These are phyloP conservation scores for Aspergillus hancockii DNA, from an alignment of 495 filamentous ascomycete genomes.

Conservation along the genomic window DNA sequence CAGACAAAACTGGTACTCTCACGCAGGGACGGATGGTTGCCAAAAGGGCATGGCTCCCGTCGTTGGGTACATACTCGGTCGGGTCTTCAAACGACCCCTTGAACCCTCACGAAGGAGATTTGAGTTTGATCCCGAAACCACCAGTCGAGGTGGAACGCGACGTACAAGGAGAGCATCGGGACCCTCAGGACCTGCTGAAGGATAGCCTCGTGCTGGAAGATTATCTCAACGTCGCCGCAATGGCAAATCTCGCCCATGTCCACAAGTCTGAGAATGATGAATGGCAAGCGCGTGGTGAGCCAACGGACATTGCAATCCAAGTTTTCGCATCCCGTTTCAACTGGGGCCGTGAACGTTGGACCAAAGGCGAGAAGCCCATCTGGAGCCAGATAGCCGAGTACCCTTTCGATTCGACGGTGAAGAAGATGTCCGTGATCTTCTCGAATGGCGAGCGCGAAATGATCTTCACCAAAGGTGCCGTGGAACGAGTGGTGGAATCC, in stretches of 20 bases:
- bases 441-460: conserved; percentile 38
- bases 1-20: conserved; percentile 71
- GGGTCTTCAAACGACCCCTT: conserved; percentile 55
- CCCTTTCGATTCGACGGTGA: conserved; percentile 68
- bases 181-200: conserved; percentile 39
- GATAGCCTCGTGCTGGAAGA: conserved; percentile 45
- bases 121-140: conserved; percentile 41
- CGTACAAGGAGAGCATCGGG: conserved; percentile 24
- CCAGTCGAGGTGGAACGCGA: conserved; percentile 37
- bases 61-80: conserved; percentile 60
- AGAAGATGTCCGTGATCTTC: conserved; percentile 70
- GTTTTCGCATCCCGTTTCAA: conserved; percentile 66
- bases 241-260: conserved; percentile 66
- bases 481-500: conserved; percentile 74
- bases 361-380: conserved; percentile 48
- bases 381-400: conserved; percentile 63
- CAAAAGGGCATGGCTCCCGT: conserved; percentile 77
- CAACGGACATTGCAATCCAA: conserved; percentile 71
- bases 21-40: conserved; percentile 80
- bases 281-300: conserved; percentile 67
- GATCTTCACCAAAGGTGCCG: conserved; percentile 77
- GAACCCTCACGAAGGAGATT: conserved; percentile 55
- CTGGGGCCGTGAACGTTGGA: conserved; percentile 55
- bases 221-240: conserved; percentile 61
- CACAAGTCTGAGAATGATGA: conserved; percentile 44